These are phyloP conservation scores for Corymbia calophylla DNA, from an alignment of 441 rosid genomes.

Conservation along the genomic window DNA sequence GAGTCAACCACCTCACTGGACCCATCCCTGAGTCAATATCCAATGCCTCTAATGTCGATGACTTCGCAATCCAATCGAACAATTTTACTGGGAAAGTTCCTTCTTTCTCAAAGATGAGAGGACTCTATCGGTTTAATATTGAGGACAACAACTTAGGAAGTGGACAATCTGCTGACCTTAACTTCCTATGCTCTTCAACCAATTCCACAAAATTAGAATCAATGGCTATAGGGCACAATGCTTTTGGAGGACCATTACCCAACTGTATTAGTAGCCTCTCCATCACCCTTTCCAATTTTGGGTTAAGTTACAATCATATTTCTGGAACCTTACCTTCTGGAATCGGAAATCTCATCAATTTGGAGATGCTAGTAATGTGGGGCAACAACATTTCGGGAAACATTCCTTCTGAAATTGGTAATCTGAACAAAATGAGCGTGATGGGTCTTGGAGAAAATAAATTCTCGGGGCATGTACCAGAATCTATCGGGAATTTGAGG, in stretches of 20 bases:
- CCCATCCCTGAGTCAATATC: background rate
- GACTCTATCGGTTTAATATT: background rate
- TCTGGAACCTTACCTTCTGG: background rate
- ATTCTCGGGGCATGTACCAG: fast-evolving
- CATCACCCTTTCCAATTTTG: fast-evolving
- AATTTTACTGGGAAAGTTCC: background rate
- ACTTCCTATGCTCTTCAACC: background rate
- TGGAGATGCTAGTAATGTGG: fast-evolving
- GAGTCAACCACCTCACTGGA: background rate
- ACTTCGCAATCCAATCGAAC: fast-evolving
- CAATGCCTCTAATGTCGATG: background rate
- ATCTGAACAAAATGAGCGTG: fast-evolving
- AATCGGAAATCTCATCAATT: background rate
- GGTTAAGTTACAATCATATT: fast-evolving
- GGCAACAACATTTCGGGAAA: background rate
- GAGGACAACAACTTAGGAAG: fast-evolving
- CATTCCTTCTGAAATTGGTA: background rate
- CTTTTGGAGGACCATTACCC: background rate
- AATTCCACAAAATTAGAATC: background rate
- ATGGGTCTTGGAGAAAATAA: fast-evolving
- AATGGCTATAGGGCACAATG: fast-evolving
- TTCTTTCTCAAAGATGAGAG: background rate
- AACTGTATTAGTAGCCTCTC: background rate
- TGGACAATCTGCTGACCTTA: background rate
- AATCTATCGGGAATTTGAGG: background rate